Evolutionary conservation across 2,329 filamentous ascomycete genomes (phyloP), one percentile per base, ranked within the genome.

Genomic region (Neoascochyta sp.): DNA sequence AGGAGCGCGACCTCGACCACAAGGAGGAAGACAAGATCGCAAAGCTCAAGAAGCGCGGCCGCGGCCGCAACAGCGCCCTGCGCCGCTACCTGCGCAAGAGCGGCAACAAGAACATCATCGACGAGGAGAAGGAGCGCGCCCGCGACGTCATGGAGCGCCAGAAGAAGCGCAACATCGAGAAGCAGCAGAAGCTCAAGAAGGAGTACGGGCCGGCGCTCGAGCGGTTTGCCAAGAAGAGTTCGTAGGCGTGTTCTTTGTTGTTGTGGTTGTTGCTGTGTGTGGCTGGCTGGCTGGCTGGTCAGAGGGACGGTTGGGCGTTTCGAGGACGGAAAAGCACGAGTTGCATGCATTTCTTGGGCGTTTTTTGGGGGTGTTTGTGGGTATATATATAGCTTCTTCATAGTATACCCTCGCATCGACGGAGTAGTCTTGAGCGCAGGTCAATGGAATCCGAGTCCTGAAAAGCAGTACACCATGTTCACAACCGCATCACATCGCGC

Each of bases 81-180:
- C 81, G 87, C 57, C 88, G 89, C 62, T 89, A 93, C 60, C 65
- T 96, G 55, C 73, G 92, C 46, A 96, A 96, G 78, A 89, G 92
- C 69, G 81, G 86, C 24, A 82, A 83, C 55, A 86, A 83, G 74
- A 96, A 96, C 62, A 78, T 98, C 35, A 88, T 98, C 61, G 92
- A 98, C 69, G 92, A 95, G 73, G 89, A 90, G 75, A 81, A 85
- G 57, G 66, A 95, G 63, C 81, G 82, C 58, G 82, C 89, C 26
- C 86, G 95, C 62, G 86, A 88, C 65, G 71, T 95, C 60, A 81
- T 83, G 69, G 76, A 78, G 58, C 78, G 83, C 62, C 78, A 78
- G 62, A 76, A 81, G 49, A 75, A 81, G 59, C 76, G 47, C 34
- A 55, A 50, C 29, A 38, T 81, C 58, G 44, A 52, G 28, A 50